Conservation (phyloP, 495 filamentous ascomycete species). For the Trichoderma reesei region DNA sequence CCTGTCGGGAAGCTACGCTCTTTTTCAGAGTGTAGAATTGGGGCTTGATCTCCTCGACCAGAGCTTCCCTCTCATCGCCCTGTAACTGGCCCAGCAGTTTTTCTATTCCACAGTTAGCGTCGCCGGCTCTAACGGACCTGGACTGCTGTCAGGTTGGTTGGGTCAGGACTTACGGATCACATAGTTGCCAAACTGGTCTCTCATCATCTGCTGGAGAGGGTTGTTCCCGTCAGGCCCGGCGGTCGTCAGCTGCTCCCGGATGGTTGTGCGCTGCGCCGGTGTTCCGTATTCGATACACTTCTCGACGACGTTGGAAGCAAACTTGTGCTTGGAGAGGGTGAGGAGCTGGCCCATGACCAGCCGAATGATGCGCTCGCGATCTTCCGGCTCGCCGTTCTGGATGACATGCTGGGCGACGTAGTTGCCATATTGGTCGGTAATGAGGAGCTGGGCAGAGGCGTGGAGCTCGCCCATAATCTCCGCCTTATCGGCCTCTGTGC, state of each 20-base stretch:
- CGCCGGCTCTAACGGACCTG: not conserved
- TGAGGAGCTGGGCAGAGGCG: constrained; percentile 55
- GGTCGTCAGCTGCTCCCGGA: constrained; percentile 56
- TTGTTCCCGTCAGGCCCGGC: constrained; percentile 53
- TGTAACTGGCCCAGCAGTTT: constrained; percentile 66
- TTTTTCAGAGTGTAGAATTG: constrained; percentile 65
- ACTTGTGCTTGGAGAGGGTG: constrained; percentile 86
- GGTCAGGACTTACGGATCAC: constrained; percentile 73
- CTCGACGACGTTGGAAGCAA: constrained; percentile 95
- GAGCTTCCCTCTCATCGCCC: constrained; percentile 50
- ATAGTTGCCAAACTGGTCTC: constrained; percentile 92
- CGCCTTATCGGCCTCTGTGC: constrained; percentile 58
- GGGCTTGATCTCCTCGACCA: constrained; percentile 65
- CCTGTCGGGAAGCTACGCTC: constrained; percentile 67
- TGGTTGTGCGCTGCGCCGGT: constrained; percentile 56
- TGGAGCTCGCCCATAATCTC: constrained; percentile 74
- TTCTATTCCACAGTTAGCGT: constrained; percentile 47
- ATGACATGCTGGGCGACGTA: constrained; percentile 96
- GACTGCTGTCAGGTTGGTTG: not conserved
- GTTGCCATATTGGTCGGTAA: constrained; percentile 89
- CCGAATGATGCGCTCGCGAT: constrained; percentile 61
- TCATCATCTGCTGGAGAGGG: constrained; percentile 66
- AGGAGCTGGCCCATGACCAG: constrained; percentile 64
- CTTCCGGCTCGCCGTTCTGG: constrained; percentile 65
- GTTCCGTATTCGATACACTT: constrained; percentile 76